Percentiles rank a stretch among this genome's conserved stretches.
Conservation (phyloP, 257 asterid genomes). For the Penstemon barbatus region DNA sequence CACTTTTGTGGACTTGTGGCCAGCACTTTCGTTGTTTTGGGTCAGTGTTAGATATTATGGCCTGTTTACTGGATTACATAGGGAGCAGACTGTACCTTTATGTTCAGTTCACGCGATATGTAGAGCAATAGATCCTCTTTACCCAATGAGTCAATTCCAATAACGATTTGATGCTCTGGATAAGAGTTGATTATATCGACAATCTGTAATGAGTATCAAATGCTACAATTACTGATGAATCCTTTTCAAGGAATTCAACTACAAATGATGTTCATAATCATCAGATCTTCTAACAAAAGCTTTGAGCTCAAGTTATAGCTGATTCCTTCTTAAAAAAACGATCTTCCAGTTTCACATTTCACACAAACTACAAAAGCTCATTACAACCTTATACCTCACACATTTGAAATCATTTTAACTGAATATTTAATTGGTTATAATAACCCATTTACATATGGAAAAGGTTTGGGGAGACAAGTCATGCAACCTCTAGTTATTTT, state of each 20-base stretch:
- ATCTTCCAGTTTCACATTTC: neutral
- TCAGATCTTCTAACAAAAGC: neutral
- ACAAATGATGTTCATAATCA: neutral
- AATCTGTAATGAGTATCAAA: conserved; percentile 47
- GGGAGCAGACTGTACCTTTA: conserved; percentile 51
- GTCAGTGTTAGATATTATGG: neutral
- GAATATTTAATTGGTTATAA: neutral
- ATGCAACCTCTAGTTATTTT: neutral
- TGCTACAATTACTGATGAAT: conserved; percentile 17
- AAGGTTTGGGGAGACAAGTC: neutral
- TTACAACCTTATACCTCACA: neutral
- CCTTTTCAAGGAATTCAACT: conserved; percentile 20
- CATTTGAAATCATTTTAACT: neutral
- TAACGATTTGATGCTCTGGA: conserved; percentile 73
- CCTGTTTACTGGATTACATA: conserved; percentile 4
- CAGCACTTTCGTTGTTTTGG: neutral
- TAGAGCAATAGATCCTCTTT: conserved; percentile 84
- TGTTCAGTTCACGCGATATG: conserved; percentile 56
- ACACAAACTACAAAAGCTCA: conserved; percentile 5
- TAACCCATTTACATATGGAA: neutral
- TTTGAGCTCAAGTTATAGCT: conserved; percentile 17
- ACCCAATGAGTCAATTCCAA: conserved; percentile 77
- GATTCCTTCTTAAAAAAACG: conserved; percentile 5
- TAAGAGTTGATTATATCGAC: conserved; percentile 69
- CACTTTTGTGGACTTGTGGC: neutral